Evolutionary conservation across 1,139 yeast genomes (phyloP).

Genomic region (Kodamaea sp.): DNA sequence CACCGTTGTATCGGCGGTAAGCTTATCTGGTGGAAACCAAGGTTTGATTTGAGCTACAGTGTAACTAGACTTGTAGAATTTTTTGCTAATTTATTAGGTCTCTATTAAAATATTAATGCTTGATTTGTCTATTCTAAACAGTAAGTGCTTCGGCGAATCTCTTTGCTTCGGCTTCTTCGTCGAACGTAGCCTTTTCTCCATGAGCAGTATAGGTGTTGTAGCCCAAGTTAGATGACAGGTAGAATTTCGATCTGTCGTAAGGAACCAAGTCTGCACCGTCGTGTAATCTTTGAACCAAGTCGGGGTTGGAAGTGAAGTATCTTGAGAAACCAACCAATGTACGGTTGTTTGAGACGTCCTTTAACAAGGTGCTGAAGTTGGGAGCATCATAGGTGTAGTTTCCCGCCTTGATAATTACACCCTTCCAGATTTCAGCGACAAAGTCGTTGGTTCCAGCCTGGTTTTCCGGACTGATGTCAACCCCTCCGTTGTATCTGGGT

Average conservation of each 20-base stretch:
- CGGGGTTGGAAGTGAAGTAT: constrained; percentile 54
- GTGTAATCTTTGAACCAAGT: constrained; percentile 31
- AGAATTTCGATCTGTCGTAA: constrained; percentile 26
- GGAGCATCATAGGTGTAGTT: constrained; percentile 24
- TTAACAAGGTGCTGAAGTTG: constrained; percentile 7
- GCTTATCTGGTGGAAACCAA: too few species aligned
- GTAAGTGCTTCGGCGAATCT: too few species aligned
- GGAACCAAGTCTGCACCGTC: constrained; percentile 13
- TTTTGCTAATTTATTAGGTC: too few species aligned
- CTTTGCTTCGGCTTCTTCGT: too few species aligned
- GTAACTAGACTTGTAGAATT: too few species aligned
- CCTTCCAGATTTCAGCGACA: constrained; percentile 34
- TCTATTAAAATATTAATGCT: too few species aligned
- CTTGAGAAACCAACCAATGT: constrained; percentile 50
- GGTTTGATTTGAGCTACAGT: too few species aligned
- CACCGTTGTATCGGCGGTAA: too few species aligned
- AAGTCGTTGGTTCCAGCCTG: constrained; percentile 18
- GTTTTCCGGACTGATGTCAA: constrained; percentile 4
- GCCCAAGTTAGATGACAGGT: constrained; percentile 25
- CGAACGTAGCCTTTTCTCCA: too few species aligned
- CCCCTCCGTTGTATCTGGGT: constrained; percentile 17
- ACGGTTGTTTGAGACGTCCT: constrained; percentile 27
- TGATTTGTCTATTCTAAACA: too few species aligned
- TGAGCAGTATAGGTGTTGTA: constrained; percentile 30
- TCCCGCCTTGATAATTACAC: constrained; percentile 39